phyloP scores from a whole-genome alignment of 2,329 filamentous ascomycete species.

The Colletotrichum karsti region DNA sequence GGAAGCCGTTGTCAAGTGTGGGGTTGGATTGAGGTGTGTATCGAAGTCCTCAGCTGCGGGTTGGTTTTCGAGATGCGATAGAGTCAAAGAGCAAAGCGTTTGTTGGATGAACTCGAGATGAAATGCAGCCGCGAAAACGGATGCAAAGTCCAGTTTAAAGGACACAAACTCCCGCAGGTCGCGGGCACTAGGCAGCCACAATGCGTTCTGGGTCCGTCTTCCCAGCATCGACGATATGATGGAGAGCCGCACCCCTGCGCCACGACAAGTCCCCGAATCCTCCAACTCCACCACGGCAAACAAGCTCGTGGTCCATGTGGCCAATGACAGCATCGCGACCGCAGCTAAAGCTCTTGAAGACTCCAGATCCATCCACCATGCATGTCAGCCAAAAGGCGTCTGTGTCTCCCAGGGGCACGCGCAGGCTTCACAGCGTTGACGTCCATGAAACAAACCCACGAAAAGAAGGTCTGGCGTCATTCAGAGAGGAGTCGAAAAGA shows the following conservation, averaged over 20 bases:
- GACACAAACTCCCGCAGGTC: too few relatives aligned
- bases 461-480: neutral
- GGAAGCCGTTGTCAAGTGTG: too few relatives aligned
- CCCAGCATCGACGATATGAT: neutral
- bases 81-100: neutral
- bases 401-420: neutral
- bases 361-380: neutral
- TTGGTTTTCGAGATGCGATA: too few relatives aligned
- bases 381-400: neutral
- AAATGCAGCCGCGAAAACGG: neutral
- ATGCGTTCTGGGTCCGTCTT: neutral
- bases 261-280: neutral
- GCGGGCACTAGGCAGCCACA: slow-evolving; percentile 9
- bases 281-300: neutral
- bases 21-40: too few relatives aligned
- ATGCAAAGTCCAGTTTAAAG: neutral
- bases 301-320: neutral
- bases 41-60: too few relatives aligned
- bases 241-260: neutral
- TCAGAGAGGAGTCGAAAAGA: neutral
- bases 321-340: neutral
- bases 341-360: neutral
- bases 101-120: too few relatives aligned
- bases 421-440: neutral
- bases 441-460: neutral